Base-by-base conservation (phyloP, 345 rosid genomes). In the Litchi chinensis region DNA sequence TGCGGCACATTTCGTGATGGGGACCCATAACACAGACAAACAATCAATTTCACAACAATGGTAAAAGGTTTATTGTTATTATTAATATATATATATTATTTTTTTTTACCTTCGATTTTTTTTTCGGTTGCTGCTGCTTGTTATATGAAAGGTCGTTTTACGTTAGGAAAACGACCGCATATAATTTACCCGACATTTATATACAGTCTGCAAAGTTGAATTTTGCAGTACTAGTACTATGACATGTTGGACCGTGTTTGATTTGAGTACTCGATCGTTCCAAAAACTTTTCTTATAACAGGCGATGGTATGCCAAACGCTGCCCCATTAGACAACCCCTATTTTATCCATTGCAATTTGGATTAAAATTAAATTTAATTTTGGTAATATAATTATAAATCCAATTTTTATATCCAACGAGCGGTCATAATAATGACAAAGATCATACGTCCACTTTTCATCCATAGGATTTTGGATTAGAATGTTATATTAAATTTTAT, bases 151-250 rank as follows among this genome's bases (percentile, higher is more conserved):
- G 26, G 28, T 75, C 44, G 28, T 24, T 46, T 64, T 15, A 62
- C 52, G 28, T 21, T 62, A 3, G 19, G 13, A 2, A 43, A 63
- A 63, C 8, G 19, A 11, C 21, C 21, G 8, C 40, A 26, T 5
- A 10, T 44, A 12, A 63, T 73, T 43, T 57, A 19, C 46, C 70
- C 44, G 22, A 62, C 19, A 26, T 0, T 0, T 8, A 2, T 64
- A 18, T 75, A 21, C 68, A 19, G 46, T 28, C 46, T 44, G 69
- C 69, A 65, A 65, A 65, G 63, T 65, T 26, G 67, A 11, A 22
- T 64, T 64, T 26, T 64, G 9, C 39, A 50, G 56, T 50, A 15
- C 4, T 6, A 11, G 56, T 50, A 32, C 37, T 5, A 11, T 5
- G 28, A 19, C 11, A 3, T 56, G 50, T 72, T n/a, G 66, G n/a